A percentile compares a stretch with the other conserved stretches of the same genome.
Evolutionary conservation across 345 rosid species (phyloP).

Genomic region (Cochlearia excelsa): DNA sequence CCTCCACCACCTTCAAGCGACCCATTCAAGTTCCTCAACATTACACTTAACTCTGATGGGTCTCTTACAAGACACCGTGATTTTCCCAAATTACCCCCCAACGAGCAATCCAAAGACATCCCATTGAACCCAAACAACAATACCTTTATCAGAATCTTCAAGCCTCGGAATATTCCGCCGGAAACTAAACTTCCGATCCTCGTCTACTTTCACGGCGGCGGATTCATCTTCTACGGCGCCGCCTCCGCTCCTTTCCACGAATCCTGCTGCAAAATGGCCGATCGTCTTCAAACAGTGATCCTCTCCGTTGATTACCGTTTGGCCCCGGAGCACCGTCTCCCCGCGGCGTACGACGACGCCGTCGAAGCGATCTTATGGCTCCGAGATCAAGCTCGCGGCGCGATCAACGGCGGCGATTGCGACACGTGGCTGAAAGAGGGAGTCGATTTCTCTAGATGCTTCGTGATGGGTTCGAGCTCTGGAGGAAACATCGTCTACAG

Average conservation of each 20-base stretch:
- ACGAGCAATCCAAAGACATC: conserved; percentile 46
- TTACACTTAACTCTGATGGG: conserved; percentile 60
- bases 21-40: conserved; percentile 53
- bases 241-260: conserved; percentile 50
- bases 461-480: conserved; percentile 67
- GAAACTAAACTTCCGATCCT: conserved; percentile 56
- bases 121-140: conserved; percentile 48
- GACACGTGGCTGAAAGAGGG: conserved; percentile 65
- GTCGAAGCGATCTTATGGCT: conserved; percentile 66
- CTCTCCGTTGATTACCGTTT: conserved; percentile 81
- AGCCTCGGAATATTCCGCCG: conserved; percentile 42
- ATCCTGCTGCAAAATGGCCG: conserved; percentile 46
- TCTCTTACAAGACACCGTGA: conserved; percentile 51
- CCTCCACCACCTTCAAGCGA: conserved; percentile 39
- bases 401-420: conserved; percentile 40
- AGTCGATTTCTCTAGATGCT: conserved; percentile 57
- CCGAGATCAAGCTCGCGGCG: conserved; percentile 49
- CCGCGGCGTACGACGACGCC: conserved; percentile 84
- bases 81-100: conserved; percentile 43
- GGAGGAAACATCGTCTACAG: conserved; percentile 76
- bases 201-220: conserved; percentile 76
- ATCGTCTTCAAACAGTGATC: conserved; percentile 46
- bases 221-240: conserved; percentile 54
- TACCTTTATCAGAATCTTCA: conserved; percentile 61
- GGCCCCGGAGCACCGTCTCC: conserved; percentile 92